Evolutionary conservation across 2,329 filamentous ascomycete genomes (phyloP).

Genomic region (Paraconiothyrium brasiliense): DNA sequence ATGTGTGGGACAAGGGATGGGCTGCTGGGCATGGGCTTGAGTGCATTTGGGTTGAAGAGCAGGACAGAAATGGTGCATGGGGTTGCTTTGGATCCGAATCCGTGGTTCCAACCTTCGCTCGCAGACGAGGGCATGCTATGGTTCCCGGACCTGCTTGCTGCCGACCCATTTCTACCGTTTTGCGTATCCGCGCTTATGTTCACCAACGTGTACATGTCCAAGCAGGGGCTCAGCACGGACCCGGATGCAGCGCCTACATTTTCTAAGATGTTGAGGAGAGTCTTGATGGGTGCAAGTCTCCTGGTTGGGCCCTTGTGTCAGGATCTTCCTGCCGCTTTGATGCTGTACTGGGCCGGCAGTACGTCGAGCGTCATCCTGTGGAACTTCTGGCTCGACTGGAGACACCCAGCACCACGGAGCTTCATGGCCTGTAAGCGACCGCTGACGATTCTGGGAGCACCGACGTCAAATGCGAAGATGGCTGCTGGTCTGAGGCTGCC

Average conservation of each 20-base stretch:
- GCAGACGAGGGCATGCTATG: constrained; percentile 67
- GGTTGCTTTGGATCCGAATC: constrained; percentile 19
- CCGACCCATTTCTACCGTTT: constrained; percentile 64
- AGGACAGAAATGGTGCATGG: constrained; percentile 19
- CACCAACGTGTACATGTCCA: constrained; percentile 53
- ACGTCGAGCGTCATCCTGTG: constrained; percentile 46
- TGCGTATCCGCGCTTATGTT: constrained; percentile 60
- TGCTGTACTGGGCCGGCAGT: constrained; percentile 53
- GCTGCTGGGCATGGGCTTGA: constrained; percentile 37
- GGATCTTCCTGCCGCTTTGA: constrained; percentile 51
- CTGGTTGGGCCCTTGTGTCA: constrained; percentile 46
- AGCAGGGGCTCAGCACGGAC: constrained; percentile 28
- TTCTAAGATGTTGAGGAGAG: constrained; percentile 29
- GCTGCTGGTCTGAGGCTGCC: constrained; percentile 1
- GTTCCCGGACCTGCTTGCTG: constrained; percentile 65
- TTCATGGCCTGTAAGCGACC: constrained; percentile 41
- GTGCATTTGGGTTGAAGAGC: constrained; percentile 16
- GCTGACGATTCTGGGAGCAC: constrained; percentile 32
- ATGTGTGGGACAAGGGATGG: constrained; percentile 46
- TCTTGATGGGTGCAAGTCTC: constrained; percentile 40
- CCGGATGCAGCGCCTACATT: constrained; percentile 24
- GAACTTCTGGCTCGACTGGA: constrained; percentile 45
- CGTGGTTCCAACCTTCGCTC: constrained; percentile 60
- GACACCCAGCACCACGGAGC: constrained; percentile 36
- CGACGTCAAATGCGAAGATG: not conserved